Conservation (phyloP, 805 yeast genomes). For the Ogataea paradorogensis region DNA sequence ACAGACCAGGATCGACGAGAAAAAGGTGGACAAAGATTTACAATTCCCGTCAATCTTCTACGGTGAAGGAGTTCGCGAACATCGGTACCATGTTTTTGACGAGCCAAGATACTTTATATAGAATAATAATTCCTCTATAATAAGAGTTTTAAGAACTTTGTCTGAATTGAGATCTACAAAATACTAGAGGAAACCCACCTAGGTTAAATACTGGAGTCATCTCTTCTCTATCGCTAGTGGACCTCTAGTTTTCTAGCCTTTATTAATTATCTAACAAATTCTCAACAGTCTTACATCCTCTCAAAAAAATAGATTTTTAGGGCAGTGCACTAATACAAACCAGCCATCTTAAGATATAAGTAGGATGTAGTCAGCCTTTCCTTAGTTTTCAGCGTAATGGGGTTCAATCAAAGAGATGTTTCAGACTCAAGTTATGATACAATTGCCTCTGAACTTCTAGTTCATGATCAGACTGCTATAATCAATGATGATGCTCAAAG, state of each 20-base stretch:
- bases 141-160: no score
- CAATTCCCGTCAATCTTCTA: conserved; percentile 76
- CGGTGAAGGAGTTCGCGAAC: conserved; percentile 94
- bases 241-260: no score
- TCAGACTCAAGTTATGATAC: conserved; percentile 8
- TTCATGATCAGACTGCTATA: conserved; percentile 4
- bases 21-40: conserved; percentile 54
- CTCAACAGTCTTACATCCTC: no score
- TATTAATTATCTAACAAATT: no score
- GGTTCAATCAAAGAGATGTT: neutral
- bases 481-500: conserved; percentile 6
- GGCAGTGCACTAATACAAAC: conserved; percentile 5
- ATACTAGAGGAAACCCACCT: no score
- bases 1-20: conserved; percentile 50
- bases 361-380: neutral
- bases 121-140: neutral
- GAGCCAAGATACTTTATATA: conserved; percentile 77
- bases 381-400: neutral
- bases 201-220: no score
- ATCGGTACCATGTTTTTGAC: conserved; percentile 89
- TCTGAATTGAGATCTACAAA: no score
- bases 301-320: no score
- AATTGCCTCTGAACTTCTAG: conserved; percentile 5
- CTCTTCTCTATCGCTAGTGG: no score
- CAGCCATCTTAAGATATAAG: conserved; percentile 9